phyloP scores from a whole-genome alignment of 2,329 filamentous ascomycete species.

The Talaromyces islandicus region DNA sequence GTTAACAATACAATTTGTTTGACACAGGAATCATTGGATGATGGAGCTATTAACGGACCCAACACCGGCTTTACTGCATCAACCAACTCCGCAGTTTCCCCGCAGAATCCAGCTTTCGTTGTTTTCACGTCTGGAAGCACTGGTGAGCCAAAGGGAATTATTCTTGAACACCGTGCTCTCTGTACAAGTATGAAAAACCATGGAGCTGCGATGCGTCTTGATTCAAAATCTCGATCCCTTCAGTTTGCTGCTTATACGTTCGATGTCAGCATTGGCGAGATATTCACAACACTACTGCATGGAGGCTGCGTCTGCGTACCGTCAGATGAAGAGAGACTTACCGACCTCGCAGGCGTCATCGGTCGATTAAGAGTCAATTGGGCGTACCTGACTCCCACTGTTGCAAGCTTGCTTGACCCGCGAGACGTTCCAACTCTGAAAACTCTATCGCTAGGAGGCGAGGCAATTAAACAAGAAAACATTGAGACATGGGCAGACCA shows the following conservation, averaged over 20 bases:
- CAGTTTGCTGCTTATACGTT: conserved; percentile 21
- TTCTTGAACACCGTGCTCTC: conserved; percentile 36
- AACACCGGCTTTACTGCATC: conserved; percentile 9
- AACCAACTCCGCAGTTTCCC: background rate
- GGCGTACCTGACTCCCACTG: conserved; percentile 41
- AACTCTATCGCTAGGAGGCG: conserved; percentile 40
- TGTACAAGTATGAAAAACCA: conserved; percentile 46
- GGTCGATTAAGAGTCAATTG: conserved; percentile 46
- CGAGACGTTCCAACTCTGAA: conserved; percentile 36
- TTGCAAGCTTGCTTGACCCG: conserved; percentile 36
- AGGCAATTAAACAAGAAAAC: conserved; percentile 66
- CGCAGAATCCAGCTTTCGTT: conserved; percentile 21
- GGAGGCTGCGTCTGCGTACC: conserved; percentile 47
- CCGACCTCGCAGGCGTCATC: conserved; percentile 43
- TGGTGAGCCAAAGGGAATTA: conserved; percentile 39
- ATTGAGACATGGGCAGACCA: conserved; percentile 59
- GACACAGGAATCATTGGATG: conserved; percentile 8
- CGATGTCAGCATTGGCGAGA: conserved; percentile 20
- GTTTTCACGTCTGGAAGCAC: conserved; percentile 43
- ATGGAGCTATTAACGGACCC: conserved; percentile 22
- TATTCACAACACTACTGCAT: conserved; percentile 31
- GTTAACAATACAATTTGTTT: background rate
- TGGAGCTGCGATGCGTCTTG: conserved; percentile 32
- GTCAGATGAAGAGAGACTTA: conserved; percentile 40
- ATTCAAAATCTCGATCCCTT: conserved; percentile 21